A percentile compares a stretch with the other conserved stretches of the same genome.
These are phyloP conservation scores for Purshia tridentata DNA, from an alignment of 306 rosid species.

Conservation along the genomic window DNA sequence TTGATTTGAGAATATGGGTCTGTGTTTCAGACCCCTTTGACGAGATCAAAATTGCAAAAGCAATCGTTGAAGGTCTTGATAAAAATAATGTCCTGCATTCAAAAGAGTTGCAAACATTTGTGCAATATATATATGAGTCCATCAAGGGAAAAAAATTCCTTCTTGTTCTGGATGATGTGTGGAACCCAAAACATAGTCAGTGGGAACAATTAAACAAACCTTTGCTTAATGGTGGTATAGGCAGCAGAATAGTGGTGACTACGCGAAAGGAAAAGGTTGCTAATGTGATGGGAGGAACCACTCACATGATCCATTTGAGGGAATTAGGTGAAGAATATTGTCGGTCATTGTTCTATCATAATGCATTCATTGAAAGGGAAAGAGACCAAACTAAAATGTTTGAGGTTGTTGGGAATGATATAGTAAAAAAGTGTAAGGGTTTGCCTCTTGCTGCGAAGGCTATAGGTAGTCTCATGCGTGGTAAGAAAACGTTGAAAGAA, in stretches of 20 bases:
- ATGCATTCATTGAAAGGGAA: neutral
- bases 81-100: no score
- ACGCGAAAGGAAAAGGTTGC: conserved; percentile 10
- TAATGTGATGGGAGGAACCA: neutral
- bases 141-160: no score
- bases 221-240: no score
- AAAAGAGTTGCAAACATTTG: neutral
- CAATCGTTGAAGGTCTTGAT: neutral
- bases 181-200: no score
- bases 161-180: no score
- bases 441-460: neutral
- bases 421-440: conserved; percentile 4
- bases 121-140: neutral
- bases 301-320: neutral
- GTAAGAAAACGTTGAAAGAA: neutral
- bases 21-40: conserved; percentile 22
- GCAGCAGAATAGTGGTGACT: no score
- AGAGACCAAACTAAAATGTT: neutral
- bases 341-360: neutral
- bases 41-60: conserved; percentile 8
- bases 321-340: conserved; percentile 5
- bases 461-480: conserved; percentile 3
- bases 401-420: neutral
- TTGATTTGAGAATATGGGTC: no score
- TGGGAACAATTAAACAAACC: no score